A percentile compares a stretch with the other conserved stretches of the same genome.
Conservation (phyloP, 208 protist genomes). For the Naegleria fowleri region DNA sequence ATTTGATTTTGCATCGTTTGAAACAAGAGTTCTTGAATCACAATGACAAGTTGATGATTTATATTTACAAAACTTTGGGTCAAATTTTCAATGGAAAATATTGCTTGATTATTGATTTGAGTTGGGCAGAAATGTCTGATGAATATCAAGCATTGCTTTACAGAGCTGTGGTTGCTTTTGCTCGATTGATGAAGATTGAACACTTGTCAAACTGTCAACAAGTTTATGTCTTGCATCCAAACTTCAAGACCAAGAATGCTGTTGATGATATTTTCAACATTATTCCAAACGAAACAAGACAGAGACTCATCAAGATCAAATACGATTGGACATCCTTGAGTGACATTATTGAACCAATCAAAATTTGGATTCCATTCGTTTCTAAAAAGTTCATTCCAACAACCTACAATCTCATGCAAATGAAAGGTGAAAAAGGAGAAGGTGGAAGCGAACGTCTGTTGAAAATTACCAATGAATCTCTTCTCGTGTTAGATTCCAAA, state of each 20-base stretch:
- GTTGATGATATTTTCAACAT: constrained; percentile 27
- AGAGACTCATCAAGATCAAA: neutral
- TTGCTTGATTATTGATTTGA: constrained; percentile 19
- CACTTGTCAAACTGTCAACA: constrained; percentile 19
- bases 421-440: neutral
- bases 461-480: neutral
- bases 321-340: constrained; percentile 24
- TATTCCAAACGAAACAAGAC: neutral
- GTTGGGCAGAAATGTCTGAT: constrained; percentile 21
- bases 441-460: neutral
- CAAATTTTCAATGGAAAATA: neutral
- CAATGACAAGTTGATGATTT: constrained; percentile 19
- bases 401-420: neutral
- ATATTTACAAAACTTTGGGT: constrained; percentile 21
- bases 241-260: constrained; percentile 19
- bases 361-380: constrained; percentile 30
- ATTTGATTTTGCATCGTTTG: constrained; percentile 21
- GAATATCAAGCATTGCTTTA: constrained; percentile 16
- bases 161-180: constrained; percentile 20
- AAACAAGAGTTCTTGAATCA: neutral
- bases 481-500: constrained; percentile 1
- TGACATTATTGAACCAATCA: constrained; percentile 17
- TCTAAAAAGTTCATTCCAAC: constrained; percentile 23
- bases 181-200: constrained; percentile 14
- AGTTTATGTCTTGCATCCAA: constrained; percentile 27